Percentiles rank a stretch among this genome's conserved stretches.
Evolutionary conservation across 768 basidiomycete genomes (phyloP).

Genomic region (Boletus eberwhitei): DNA sequence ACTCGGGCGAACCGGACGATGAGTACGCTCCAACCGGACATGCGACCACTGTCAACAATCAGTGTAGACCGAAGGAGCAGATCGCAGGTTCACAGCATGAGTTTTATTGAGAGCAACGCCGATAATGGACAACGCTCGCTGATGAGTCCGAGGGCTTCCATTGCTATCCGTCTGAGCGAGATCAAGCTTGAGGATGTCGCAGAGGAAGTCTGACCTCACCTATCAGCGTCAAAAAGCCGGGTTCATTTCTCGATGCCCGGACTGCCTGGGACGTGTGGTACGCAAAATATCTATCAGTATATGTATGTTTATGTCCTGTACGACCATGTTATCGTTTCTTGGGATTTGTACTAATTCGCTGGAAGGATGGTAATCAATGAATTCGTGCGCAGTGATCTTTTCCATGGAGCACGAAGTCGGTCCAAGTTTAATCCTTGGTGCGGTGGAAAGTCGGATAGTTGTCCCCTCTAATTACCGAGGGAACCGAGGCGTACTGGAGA

Average conservation of each 20-base stretch:
- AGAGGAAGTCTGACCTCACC: not conserved
- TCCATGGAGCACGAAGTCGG: too few relatives aligned
- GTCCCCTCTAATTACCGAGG: too few relatives aligned
- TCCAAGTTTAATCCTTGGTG: too few relatives aligned
- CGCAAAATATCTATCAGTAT: not conserved
- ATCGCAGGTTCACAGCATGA: not conserved
- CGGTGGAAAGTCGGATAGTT: too few relatives aligned
- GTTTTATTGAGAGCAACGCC: not conserved
- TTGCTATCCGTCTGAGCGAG: slow-evolving; percentile 8
- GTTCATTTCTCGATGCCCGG: not conserved
- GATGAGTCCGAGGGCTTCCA: not conserved
- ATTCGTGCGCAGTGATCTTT: too few relatives aligned
- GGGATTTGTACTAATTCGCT: not conserved
- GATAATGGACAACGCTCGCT: not conserved
- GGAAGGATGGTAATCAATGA: too few relatives aligned
- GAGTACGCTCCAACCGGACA: too few relatives aligned
- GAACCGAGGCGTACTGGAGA: too few relatives aligned
- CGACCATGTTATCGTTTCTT: not conserved
- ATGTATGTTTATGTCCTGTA: not conserved
- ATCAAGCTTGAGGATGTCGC: not conserved
- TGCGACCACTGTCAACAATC: not conserved
- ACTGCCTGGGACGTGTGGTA: not conserved
- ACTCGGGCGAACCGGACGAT: too few relatives aligned
- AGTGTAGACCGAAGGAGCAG: not conserved
- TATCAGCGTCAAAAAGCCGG: not conserved